These are phyloP conservation scores for Onygenales sp. DNA, from an alignment of 2,329 filamentous ascomycete species.

Conservation along the genomic window DNA sequence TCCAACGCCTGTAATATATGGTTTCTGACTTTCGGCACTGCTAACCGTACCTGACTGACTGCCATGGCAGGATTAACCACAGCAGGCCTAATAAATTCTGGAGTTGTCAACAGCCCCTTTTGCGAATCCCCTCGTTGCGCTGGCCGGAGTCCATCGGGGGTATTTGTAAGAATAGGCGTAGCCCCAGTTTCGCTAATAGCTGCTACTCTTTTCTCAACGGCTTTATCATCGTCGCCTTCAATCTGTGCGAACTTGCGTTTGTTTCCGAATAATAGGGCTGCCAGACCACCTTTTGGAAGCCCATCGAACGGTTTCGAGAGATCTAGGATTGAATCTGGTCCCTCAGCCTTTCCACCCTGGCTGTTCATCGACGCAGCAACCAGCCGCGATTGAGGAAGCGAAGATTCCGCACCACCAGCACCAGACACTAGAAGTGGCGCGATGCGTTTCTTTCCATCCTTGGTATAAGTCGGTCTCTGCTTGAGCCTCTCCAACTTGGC, in stretches of 20 bases:
- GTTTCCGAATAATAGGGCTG: constrained; percentile 79
- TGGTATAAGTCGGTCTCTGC: constrained; percentile 85
- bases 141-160: constrained; percentile 66
- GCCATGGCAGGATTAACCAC: constrained; percentile 73
- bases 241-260: constrained; percentile 71
- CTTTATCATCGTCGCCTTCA: constrained; percentile 65
- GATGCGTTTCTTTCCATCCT: constrained; percentile 94
- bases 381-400: constrained; percentile 77
- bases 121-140: constrained; percentile 48
- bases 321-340: constrained; percentile 75
- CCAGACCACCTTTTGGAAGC: constrained; percentile 78
- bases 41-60: constrained; percentile 73
- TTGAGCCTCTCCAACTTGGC: constrained; percentile 64
- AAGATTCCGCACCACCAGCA: constrained; percentile 76
- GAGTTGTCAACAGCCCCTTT: constrained; percentile 54
- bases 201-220: constrained; percentile 50
- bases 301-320: constrained; percentile 91
- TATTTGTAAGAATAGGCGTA: constrained; percentile 65
- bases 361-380: constrained; percentile 65
- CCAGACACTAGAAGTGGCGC: constrained; percentile 85
- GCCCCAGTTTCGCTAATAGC: constrained; percentile 56
- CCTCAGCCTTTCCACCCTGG: constrained; percentile 53
- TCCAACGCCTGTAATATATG: constrained; percentile 78
- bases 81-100: constrained; percentile 80
- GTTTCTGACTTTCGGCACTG: constrained; percentile 75